Evolutionary conservation across 768 basidiomycete genomes (phyloP).

Genomic region (Postia placenta): DNA sequence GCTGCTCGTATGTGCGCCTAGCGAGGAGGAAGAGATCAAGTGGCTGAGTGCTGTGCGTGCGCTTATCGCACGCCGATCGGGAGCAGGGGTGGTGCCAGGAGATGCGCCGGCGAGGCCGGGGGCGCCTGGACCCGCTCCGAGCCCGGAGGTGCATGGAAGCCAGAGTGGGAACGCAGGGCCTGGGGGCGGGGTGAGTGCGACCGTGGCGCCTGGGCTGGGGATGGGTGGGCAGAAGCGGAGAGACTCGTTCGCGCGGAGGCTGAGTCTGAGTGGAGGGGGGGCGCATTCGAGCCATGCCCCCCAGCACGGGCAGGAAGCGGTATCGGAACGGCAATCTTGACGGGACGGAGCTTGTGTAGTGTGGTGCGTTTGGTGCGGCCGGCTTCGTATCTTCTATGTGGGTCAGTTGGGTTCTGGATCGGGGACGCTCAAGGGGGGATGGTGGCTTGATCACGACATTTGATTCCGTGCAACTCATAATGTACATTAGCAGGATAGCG

Average conservation of each 20-base stretch:
- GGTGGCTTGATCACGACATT: background rate
- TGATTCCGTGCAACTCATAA: background rate
- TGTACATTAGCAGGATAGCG: conserved; percentile 2
- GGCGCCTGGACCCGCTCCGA: conserved; percentile 1
- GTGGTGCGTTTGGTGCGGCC: conserved; percentile 3
- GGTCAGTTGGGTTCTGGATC: conserved; percentile 6
- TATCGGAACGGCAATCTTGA: conserved; percentile 22
- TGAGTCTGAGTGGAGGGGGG: conserved; percentile 25
- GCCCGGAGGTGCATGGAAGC: conserved; percentile 7
- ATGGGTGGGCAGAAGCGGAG: conserved; percentile 14
- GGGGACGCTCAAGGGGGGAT: conserved; percentile 11
- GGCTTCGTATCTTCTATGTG: conserved; percentile 8
- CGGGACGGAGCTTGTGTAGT: background rate
- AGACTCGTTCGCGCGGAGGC: conserved; percentile 25
- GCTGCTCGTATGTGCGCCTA: conserved; percentile 85
- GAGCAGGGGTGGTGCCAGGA: conserved; percentile 27
- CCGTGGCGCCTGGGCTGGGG: too few relatives aligned
- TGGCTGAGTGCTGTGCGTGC: conserved; percentile 96
- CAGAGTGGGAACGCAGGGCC: conserved; percentile 10
- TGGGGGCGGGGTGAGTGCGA: conserved; percentile 3
- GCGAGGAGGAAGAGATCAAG: conserved; percentile 96
- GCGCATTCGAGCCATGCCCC: conserved; percentile 1
- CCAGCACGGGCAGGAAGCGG: conserved; percentile 13
- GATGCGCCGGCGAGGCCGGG: conserved; percentile 16
- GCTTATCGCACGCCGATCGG: conserved; percentile 67